Base-by-base conservation (phyloP, 2,329 filamentous ascomycete genomes). In the Emydomyces testavorans region DNA sequence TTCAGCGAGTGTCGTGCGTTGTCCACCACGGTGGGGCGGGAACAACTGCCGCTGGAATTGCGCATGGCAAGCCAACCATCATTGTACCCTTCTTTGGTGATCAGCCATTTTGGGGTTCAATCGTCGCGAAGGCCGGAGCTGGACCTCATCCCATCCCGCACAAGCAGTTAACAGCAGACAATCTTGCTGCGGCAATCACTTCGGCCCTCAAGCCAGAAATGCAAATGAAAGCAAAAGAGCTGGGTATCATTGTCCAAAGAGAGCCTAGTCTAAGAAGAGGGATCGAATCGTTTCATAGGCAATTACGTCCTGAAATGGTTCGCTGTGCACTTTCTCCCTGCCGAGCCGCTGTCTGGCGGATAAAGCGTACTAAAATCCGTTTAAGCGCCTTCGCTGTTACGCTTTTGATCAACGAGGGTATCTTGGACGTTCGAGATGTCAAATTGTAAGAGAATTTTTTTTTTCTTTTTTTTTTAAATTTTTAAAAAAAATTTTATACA, bases 21-120 rank as follows among this genome's bases (percentile, higher is more conserved):
- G 83, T 92, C 4, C 88, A 94, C 59, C 87, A 94, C 53, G 88
- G 87, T 18, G 87, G 88, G 50, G 87, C 87, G 6, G 87, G 87
- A 15, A 94, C 87, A 2, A 93, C 86, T 1, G 86, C 87, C 1
- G 85, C 86, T 0, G 87, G 87, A n/a, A 85, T 94, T 52, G 77
- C 82, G 15, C 77, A 80, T 1, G 87, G 86, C 20, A 80, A 80
- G 46, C 87, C 87, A 1, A 94, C 87, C 0, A 77, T 92, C 1
- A 75, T 94, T 2, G 80, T 94, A 0, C 87, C 87, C 0, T 94
- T 94, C 68, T 94, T 89, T 59, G 85, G 85, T 1, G 85, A 90
- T 56, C 85, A 90, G 62, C 82, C 82, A 0, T 90, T 89, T 58
- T 89, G 85, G 85, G 85, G 85, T 6, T 73, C 79, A 7, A 88